Evolutionary conservation across 2,329 filamentous ascomycete genomes (phyloP).

Genomic region (Colletotrichum caudatum): DNA sequence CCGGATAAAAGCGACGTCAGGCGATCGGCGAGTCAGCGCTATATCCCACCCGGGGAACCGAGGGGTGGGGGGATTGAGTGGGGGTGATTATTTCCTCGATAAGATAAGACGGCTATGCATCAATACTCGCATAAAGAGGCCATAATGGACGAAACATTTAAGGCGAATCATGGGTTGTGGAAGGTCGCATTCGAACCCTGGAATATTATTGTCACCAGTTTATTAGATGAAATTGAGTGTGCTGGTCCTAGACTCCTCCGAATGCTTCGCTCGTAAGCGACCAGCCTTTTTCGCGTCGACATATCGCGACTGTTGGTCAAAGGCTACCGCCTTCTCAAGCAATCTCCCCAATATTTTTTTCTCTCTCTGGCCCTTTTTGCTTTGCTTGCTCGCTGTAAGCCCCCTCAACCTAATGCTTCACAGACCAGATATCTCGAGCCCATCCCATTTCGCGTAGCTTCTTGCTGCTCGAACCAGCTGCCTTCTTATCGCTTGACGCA

Average conservation of each 20-base stretch:
- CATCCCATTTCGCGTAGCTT: constrained; percentile 72
- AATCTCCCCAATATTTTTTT: neutral
- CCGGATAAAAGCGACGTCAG: constrained; percentile 9
- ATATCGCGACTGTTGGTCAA: neutral
- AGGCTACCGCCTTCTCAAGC: neutral
- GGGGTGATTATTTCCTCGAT: neutral
- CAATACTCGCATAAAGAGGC: neutral
- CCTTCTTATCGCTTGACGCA: constrained; percentile 66
- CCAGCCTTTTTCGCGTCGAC: constrained; percentile 10
- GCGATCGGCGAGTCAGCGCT: neutral
- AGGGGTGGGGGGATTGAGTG: neutral
- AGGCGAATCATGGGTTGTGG: neutral
- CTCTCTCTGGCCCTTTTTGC: neutral
- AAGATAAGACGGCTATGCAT: neutral
- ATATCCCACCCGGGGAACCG: neutral
- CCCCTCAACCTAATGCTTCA: constrained; percentile 56
- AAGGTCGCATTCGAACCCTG: neutral
- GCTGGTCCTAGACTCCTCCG: constrained; percentile 8
- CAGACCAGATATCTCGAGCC: constrained; percentile 72
- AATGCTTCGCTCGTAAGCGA: constrained; percentile 16
- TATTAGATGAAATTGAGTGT: neutral
- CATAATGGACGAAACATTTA: neutral
- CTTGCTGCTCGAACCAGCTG: constrained; percentile 63
- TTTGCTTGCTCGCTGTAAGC: neutral
- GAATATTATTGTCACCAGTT: neutral